These are phyloP conservation scores for Coriaria nepalensis DNA, from an alignment of 306 rosid genomes.

Conservation along the genomic window DNA sequence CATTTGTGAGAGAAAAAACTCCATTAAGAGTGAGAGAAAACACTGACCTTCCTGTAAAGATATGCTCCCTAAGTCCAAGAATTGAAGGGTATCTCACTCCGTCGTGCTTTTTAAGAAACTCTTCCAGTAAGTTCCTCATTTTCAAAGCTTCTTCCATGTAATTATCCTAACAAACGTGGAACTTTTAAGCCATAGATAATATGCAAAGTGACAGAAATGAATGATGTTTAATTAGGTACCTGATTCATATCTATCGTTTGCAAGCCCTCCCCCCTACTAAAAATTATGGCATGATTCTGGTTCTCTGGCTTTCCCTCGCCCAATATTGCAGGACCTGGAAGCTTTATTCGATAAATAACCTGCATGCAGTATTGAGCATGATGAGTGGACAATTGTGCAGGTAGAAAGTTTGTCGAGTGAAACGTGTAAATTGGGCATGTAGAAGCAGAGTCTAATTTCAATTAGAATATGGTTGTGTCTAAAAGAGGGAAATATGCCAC, in stretches of 20 bases:
- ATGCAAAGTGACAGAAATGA: constrained; percentile 8
- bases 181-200: constrained; percentile 8
- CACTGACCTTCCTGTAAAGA: constrained; percentile 83
- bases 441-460: too few species aligned
- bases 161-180: constrained; percentile 47
- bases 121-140: constrained; percentile 92
- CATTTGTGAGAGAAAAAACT: background rate
- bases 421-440: too few species aligned
- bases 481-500: too few species aligned
- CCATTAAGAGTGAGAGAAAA: background rate
- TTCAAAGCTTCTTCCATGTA: constrained; percentile 98
- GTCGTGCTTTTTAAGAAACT: constrained; percentile 76
- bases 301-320: constrained; percentile 99
- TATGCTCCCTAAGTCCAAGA: constrained; percentile 94
- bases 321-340: constrained; percentile 89
- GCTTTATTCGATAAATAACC: constrained; percentile 88
- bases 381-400: constrained; percentile 6
- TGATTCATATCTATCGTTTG: constrained; percentile 98
- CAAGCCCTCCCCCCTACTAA: constrained; percentile 93
- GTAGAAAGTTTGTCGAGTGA: constrained; percentile 4
- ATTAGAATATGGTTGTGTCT: too few species aligned
- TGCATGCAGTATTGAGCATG: constrained; percentile 9
- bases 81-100: constrained; percentile 82
- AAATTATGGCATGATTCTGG: constrained; percentile 94
- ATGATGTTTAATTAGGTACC: constrained; percentile 25